Evolutionary conservation across 139 green algal species (phyloP).

Genomic region (Closterium sp.): DNA sequence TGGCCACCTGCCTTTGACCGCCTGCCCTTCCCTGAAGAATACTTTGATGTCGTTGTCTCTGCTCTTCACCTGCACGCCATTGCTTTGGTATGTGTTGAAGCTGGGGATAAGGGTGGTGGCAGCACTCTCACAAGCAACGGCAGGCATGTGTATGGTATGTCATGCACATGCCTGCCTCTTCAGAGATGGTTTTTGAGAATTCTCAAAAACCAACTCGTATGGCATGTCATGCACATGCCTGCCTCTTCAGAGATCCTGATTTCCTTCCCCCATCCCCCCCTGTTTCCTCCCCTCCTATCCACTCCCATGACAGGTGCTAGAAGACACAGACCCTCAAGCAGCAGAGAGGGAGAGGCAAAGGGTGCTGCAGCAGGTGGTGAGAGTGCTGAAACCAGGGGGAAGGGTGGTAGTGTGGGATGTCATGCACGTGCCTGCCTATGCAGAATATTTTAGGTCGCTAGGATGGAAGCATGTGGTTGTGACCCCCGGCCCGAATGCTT

Average conservation of each 20-base stretch:
- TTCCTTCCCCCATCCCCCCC: not conserved
- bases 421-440: too few species aligned
- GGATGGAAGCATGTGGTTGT: not conserved
- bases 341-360: not conserved
- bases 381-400: not conserved
- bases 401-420: too few species aligned
- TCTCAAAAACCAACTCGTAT: too few species aligned
- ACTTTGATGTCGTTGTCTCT: slow-evolving; percentile 40
- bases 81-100: not conserved
- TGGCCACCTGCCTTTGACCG: not conserved
- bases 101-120: too few species aligned
- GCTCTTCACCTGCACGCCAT: slow-evolving; percentile 11
- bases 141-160: too few species aligned
- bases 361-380: slow-evolving; percentile 2
- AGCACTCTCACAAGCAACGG: too few species aligned
- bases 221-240: too few species aligned
- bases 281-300: too few species aligned
- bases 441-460: not conserved
- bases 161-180: too few species aligned
- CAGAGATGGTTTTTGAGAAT: too few species aligned
- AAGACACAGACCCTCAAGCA: not conserved
- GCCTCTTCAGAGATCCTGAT: too few species aligned
- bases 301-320: not conserved
- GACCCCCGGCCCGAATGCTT: not conserved
- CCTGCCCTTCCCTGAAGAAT: slow-evolving; percentile 28